phyloP scores from a whole-genome alignment of 495 filamentous ascomycete species.

The Parmelia sp. region DNA sequence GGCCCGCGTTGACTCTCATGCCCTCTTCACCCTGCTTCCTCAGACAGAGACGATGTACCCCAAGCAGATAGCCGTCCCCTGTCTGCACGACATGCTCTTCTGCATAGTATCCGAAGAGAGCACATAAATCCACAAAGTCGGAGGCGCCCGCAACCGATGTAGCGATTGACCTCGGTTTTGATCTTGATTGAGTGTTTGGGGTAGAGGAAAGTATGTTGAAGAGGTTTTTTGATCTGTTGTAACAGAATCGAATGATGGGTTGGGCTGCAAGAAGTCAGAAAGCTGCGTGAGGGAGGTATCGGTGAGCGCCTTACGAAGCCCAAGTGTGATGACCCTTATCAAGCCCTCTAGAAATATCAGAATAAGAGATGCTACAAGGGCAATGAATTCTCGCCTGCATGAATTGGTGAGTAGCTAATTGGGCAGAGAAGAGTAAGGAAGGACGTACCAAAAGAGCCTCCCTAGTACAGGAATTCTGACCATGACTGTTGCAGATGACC shows the following conservation, averaged over 20 bases:
- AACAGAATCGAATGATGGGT: slow-evolving; percentile 74
- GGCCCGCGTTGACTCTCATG: slow-evolving; percentile 62
- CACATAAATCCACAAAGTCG: slow-evolving; percentile 89
- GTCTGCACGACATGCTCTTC: slow-evolving; percentile 97
- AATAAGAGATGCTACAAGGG: slow-evolving; percentile 72
- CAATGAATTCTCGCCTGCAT: slow-evolving; percentile 71
- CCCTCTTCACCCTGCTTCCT: slow-evolving; percentile 67
- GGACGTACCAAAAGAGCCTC: slow-evolving; percentile 62
- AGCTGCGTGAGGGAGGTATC: not conserved
- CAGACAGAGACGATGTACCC: slow-evolving; percentile 80
- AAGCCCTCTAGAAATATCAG: slow-evolving; percentile 74
- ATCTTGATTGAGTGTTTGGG: slow-evolving; percentile 56
- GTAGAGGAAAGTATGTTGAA: slow-evolving; percentile 75
- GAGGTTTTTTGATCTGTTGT: slow-evolving; percentile 68
- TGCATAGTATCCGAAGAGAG: slow-evolving; percentile 79
- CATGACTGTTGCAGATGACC: slow-evolving; percentile 36
- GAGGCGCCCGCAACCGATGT: slow-evolving; percentile 59
- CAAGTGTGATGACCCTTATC: slow-evolving; percentile 82
- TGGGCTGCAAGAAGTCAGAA: slow-evolving; percentile 48
- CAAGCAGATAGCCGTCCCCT: slow-evolving; percentile 85
- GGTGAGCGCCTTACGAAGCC: slow-evolving; percentile 60
- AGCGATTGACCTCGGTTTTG: slow-evolving; percentile 39
- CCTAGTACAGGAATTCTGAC: slow-evolving; percentile 78
- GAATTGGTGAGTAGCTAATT: not conserved
- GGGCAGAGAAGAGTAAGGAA: not conserved